phyloP scores from a whole-genome alignment of 2,329 filamentous ascomycete species.

The Aspergillus tamarii region DNA sequence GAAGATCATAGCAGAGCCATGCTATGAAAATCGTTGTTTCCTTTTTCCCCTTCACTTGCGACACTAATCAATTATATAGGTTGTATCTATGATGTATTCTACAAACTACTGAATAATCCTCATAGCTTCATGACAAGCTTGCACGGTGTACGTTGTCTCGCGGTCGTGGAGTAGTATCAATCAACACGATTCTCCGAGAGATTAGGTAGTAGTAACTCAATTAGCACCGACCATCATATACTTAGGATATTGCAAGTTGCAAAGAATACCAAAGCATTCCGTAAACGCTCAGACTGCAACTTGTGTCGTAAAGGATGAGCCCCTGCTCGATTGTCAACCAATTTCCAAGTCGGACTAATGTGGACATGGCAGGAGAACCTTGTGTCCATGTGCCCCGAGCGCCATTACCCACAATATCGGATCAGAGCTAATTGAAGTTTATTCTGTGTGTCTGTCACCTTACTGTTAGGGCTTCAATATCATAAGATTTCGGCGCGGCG shows the following conservation, averaged over 20 bases:
- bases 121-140: background rate
- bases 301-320: background rate
- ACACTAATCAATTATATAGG: background rate
- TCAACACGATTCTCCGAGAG: background rate
- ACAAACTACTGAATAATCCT: background rate
- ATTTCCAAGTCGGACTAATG: background rate
- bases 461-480: background rate
- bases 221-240: background rate
- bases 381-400: background rate
- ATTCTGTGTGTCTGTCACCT: background rate
- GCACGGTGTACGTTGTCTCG: background rate
- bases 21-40: background rate
- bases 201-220: background rate
- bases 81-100: background rate
- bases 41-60: background rate
- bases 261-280: background rate
- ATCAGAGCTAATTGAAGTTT: background rate
- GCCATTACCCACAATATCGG: background rate
- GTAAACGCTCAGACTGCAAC: background rate
- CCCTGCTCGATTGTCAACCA: background rate
- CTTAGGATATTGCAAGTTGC: too few species aligned
- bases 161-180: background rate
- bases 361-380: background rate
- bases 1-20: background rate
- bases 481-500: background rate